Base-by-base conservation (phyloP, 2,329 filamentous ascomycete species). In the Talaromyces albobiverticillius region DNA sequence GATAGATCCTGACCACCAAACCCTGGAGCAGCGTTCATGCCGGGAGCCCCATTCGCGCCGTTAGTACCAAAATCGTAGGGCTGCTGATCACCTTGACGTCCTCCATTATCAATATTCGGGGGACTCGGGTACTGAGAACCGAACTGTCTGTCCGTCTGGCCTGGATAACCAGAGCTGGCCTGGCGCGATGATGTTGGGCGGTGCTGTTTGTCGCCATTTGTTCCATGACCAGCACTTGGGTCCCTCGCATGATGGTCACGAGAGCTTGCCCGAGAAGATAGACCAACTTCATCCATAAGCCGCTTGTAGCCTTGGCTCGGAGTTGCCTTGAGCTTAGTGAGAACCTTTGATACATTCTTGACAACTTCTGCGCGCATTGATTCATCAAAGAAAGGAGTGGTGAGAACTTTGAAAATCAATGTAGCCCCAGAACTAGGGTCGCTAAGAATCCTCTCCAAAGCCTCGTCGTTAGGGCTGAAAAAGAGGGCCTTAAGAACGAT, bases 331-430 rank as follows among this genome's bases (percentile, higher is more conserved):
- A 97, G 87, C 64, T 88, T 88, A 31, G 93, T 75, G 31, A 99
- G 81, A 36, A 97, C 91, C 63, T 85, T 90, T 67, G 93, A 90
- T 49, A 99, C 90, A 55, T 91, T 96, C 65, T 96, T 90, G 4
- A 96, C 84, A 20, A 96, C 91, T 64, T 96, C 89, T 43, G 82
- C 79, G 46, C 94, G 88, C 68, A 96, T 92, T 50, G 79, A 85
- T 69, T 99, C 94, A 61, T 99, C 94, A 60, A 97, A 92, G 81
- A 96, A 97, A 0, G 94, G 94, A 7, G 92, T 97, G 0, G 94
- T 97, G 53, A 99, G 80, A 31, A 97, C 92, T 79, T 99, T 99
- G 83, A 97, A 99, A 65, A 99, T 97, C 61, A 99, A 77, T 1
- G 93, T 97, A 3, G 93, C 90, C 52, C 94, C 94, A 61, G 92